These are phyloP conservation scores for Tetrapisispora pingtungensis DNA, from an alignment of 805 yeast genomes.

Conservation along the genomic window DNA sequence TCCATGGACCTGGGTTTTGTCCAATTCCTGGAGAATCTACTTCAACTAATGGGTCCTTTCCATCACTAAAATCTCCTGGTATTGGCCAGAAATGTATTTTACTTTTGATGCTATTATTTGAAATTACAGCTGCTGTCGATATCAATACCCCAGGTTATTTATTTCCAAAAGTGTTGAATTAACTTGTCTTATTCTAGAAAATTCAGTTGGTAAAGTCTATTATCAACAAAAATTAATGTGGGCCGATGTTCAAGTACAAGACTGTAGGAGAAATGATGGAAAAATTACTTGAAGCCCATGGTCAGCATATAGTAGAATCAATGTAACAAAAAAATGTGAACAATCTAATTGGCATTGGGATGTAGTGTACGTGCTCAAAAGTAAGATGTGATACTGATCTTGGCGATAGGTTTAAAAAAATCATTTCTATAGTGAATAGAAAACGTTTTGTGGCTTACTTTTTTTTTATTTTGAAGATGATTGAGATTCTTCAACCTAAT, in stretches of 20 bases:
- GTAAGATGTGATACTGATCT: background rate
- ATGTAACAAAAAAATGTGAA: background rate
- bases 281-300: background rate
- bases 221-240: background rate
- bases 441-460: background rate
- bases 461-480: too few species aligned
- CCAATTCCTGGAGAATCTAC: background rate
- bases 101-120: background rate
- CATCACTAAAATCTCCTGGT: background rate
- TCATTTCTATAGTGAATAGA: background rate
- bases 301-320: background rate
- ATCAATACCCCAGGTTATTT: background rate
- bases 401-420: background rate
- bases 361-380: background rate
- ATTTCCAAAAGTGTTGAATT: background rate
- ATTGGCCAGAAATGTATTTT: background rate
- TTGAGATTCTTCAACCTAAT: too few species aligned
- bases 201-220: background rate
- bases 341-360: background rate
- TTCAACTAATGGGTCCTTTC: background rate
- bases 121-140: background rate
- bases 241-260: background rate
- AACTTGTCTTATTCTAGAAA: background rate
- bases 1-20: background rate
- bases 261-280: background rate